Evolutionary conservation across 179 eudicot species (phyloP).

Genomic region (Beta lomatogona): DNA sequence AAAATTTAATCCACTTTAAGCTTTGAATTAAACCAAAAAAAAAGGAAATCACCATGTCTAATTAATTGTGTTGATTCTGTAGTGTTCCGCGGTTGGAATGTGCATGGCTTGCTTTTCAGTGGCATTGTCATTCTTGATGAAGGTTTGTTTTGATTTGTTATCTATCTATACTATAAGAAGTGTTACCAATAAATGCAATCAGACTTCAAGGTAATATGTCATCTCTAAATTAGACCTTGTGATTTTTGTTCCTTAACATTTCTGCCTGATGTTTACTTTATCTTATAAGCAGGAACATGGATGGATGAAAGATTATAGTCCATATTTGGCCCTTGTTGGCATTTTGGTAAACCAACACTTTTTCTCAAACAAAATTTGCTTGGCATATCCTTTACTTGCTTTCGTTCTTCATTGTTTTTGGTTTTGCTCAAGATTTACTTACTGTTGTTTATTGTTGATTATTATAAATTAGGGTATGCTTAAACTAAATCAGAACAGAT

Average conservation of each 20-base stretch:
- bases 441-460: no score
- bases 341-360: not conserved
- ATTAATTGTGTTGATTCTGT: not conserved
- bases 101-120: conserved; percentile 25
- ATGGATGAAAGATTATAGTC: conserved; percentile 24
- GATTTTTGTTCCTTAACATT: no score
- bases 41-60: not conserved
- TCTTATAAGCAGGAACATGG: conserved; percentile 20
- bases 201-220: no score
- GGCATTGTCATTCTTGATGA: conserved; percentile 31
- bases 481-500: no score
- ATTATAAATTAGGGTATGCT: no score
- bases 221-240: no score
- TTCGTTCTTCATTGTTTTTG: not conserved
- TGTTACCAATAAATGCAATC: no score
- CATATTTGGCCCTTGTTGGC: conserved; percentile 23
- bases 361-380: no score
- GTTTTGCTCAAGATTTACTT: no score
- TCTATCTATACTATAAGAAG: not conserved
- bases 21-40: no score
- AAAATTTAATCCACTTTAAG: no score
- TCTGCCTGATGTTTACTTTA: not conserved
- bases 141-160: conserved; percentile 8
- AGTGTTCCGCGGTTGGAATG: conserved; percentile 30
- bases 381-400: not conserved